Conservation (phyloP, 352 stramenopile species). For the Phytophthora vignae region DNA sequence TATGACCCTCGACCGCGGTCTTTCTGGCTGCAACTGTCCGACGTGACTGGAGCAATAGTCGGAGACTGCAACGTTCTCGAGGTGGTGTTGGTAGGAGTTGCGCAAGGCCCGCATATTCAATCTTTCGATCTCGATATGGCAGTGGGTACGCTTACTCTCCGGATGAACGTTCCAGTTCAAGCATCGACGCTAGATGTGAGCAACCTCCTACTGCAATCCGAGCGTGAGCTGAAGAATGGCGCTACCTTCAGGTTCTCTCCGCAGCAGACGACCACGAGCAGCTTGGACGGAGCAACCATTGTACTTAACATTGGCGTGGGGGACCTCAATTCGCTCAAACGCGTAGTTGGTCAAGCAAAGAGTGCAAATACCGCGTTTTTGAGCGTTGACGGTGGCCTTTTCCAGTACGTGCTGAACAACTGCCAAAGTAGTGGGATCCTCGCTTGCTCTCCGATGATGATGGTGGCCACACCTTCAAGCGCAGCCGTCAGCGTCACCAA, state of each 20-base stretch:
- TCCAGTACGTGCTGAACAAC: slow-evolving; percentile 57
- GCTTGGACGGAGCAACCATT: slow-evolving; percentile 48
- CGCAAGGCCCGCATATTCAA: slow-evolving; percentile 45
- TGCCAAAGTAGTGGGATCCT: slow-evolving; percentile 44
- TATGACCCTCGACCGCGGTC: slow-evolving; percentile 50
- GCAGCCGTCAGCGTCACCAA: slow-evolving; percentile 37
- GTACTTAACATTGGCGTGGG: slow-evolving; percentile 46
- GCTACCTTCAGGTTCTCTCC: slow-evolving; percentile 36
- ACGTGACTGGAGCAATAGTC: slow-evolving; percentile 49
- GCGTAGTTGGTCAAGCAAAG: slow-evolving; percentile 37
- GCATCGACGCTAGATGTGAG: slow-evolving; percentile 51
- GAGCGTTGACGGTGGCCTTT: slow-evolving; percentile 37
- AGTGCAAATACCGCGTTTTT: slow-evolving; percentile 42
- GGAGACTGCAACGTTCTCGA: slow-evolving; percentile 59
- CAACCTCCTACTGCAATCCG: slow-evolving; percentile 57
- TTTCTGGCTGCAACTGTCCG: slow-evolving; percentile 61
- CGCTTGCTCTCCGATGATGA: slow-evolving; percentile 39
- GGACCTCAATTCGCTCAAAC: slow-evolving; percentile 66
- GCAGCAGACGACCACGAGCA: slow-evolving; percentile 50
- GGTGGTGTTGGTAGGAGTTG: slow-evolving; percentile 48
- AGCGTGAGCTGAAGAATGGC: slow-evolving; percentile 6
- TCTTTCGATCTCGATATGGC: slow-evolving; percentile 68
- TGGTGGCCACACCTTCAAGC: slow-evolving; percentile 23
- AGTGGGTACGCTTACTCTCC: slow-evolving; percentile 43
- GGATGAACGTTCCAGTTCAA: slow-evolving; percentile 46